Evolutionary conservation across 1,284 basidiomycete species (phyloP), one percentile per base, ranked within the genome.

Genomic region (Boletellus deceptivus): DNA sequence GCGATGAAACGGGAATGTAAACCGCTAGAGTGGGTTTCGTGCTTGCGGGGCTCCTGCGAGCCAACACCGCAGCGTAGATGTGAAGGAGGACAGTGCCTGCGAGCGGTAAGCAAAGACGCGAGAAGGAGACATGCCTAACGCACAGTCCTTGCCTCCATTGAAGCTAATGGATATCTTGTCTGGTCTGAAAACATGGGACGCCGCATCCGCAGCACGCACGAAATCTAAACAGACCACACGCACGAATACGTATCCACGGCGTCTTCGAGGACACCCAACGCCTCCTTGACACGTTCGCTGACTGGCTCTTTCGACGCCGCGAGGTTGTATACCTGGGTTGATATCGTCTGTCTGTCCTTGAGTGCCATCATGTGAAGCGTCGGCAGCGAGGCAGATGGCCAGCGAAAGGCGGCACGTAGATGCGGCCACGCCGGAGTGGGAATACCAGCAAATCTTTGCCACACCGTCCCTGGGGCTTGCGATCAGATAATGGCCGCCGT

Each of bases 121-220:
- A 29, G 16, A 5, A 38, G 43, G 31, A 45, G 35, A 35, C 16
- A 33, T 2, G 22, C 2, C n/a, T n/a, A 20, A 75, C 90, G 62
- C 60, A 94, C 94, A 98, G 66, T 99, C 96, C 69, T 99, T 99
- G 40, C 96, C 96, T 13, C 96, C 96, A 60, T 99, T 99, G 75
- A 98, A 99, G 69, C 93, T 97, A 47, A 99, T 76, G 6, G 90
- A 88, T 14, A 93, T 72, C 47, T 77, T 75, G 37, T 86, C 78
- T 63, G 80, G 77, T 34, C 91, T 84, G 57, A 45, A 46, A 22
- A 40, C 18, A n/a, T 39, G n/a, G 24, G 20, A 31, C 20, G 10
- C 3, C 29, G n/a, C n/a, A 4, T 62, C 29, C 46, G 45, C 22
- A 48, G 52, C 43, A 29, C 16, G 44, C 25, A 33, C 37, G 31